Evolutionary conservation across 768 basidiomycete species (phyloP), one percentile per base, ranked within the genome.

Genomic region (Naganishia vishniacii): DNA sequence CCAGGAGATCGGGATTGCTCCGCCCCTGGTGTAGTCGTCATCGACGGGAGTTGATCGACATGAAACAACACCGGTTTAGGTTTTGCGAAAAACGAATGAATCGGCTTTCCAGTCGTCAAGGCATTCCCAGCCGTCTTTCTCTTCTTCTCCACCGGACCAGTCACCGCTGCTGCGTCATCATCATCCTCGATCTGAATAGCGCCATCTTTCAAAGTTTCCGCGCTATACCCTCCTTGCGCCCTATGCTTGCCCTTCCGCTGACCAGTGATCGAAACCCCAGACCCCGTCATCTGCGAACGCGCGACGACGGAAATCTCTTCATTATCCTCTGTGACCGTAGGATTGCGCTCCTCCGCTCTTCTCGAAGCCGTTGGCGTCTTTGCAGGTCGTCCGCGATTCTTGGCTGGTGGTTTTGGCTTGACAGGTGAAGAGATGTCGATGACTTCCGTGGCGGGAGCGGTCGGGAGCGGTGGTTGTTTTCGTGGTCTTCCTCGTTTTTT

Each of bases 401-500:
- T 56, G 34, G 53, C n/a, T 13, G 34, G 37, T 23, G 20, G 53
- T 56, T 56, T 56, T 34, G 32, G 15, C 25, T 56, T 56, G 11
- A 41, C 37, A 2, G 53, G 53, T 13, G 53, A 56, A 18, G 37
- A 56, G 13, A 56, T 56, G 37, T 56, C 53, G 53, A 56, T 56
- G 31, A 56, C 26, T 40, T 56, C 53, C 18, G 13, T 32, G 23
- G 53, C 34, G 16, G 11, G 37, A 40, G 23, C 37, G 16, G 20
- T n/a, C n/a, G n/a, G n/a, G n/a, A n/a, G 7, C 8, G 29, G 29
- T 20, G 25, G 18, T 37, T 23, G 34, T 20, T 56, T 56, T 40
- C 26, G 37, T 20, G 53, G 53, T 40, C 53, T 26, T n/a, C 34
- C 53, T 23, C 53, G 53, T 40, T 56, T 56, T 34, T 56, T 56